Base-by-base conservation (phyloP, 2,329 filamentous ascomycete genomes). In the Nemania sp. region DNA sequence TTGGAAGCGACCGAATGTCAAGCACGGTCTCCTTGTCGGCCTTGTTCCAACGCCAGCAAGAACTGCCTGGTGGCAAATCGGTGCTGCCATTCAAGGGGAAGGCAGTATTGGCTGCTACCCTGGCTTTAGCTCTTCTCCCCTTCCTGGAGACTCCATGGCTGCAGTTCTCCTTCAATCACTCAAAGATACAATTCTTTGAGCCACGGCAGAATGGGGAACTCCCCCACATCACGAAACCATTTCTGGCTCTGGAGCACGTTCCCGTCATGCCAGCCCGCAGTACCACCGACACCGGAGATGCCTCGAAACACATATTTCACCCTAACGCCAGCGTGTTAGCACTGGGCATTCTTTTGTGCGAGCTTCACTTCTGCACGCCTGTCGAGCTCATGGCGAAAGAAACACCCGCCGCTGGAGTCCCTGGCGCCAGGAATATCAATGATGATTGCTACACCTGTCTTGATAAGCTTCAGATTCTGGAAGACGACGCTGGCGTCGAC, bases 141-240 rank as follows among this genome's bases (percentile, higher is more conserved):
- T 57, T 57, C 39, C 35, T 57, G 25, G 54, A 57, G 39, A 51
- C 54, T 5, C 39, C 47, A 15, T 57, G 54, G 54, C 10, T 51
- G 32, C 54, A 57, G 34, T 32, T 32, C 5, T 52, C 54, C 0
- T 51, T 57, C 13, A 57, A 57, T 39, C 54, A 57, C 39, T 51
- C 54, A 2, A 57, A 57, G 17, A 57, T 57, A 3, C 54, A 51
- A 35, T 57, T 57, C 13, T 57, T 57, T 7, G 13, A 57, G 46
- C 54, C 54, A n/a, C n/a, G 34, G 2, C 15, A 35, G 11, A 25
- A 57, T 17, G 54, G 25, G 45, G 39, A 57, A 35, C 48, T 57
- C 6, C 54, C 54, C 21, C 13, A 57, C n/a, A 57, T 57, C 54
- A 57, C 54, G 12, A 57, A 52, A 37, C 54, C 54, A 17, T 57